These are phyloP conservation scores for Neofusicoccum cordaticola DNA, from an alignment of 2,329 filamentous ascomycete species.

Conservation along the genomic window DNA sequence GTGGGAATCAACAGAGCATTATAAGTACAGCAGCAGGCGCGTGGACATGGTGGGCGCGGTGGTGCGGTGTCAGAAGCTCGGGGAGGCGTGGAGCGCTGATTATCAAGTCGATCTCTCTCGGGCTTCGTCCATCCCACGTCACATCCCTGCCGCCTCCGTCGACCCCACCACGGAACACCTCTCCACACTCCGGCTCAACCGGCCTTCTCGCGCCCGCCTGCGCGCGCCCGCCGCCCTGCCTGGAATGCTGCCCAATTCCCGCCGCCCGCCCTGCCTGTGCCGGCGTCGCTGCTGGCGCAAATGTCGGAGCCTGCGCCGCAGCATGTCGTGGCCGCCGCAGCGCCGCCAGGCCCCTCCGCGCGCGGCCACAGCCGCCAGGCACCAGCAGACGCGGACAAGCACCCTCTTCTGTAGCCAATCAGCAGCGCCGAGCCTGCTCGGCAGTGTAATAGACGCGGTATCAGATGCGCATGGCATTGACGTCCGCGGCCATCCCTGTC, in stretches of 20 bases:
- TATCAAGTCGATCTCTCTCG: slow-evolving; percentile 14
- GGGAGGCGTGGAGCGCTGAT: background rate
- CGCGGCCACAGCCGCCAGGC: background rate
- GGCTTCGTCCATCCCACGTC: slow-evolving; percentile 15
- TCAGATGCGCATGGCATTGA: background rate
- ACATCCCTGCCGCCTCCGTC: slow-evolving; percentile 14
- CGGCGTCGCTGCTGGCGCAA: background rate
- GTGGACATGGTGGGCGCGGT: slow-evolving; percentile 1
- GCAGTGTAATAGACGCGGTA: background rate
- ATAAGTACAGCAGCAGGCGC: slow-evolving; percentile 4
- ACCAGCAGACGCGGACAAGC: background rate
- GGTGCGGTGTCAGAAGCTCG: background rate
- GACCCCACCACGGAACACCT: slow-evolving; percentile 7
- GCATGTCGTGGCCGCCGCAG: background rate
- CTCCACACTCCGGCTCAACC: background rate
- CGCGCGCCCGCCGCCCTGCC: background rate
- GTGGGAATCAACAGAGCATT: slow-evolving; percentile 1
- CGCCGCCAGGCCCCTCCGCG: background rate
- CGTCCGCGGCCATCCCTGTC: background rate
- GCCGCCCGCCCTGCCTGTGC: background rate
- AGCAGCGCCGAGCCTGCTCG: background rate
- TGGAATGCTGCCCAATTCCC: background rate
- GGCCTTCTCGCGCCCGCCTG: background rate
- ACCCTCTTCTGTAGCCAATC: background rate
- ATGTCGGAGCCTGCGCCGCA: background rate